Evolutionary conservation across 768 basidiomycete genomes (phyloP).

Genomic region (Termitomyces sp.): DNA sequence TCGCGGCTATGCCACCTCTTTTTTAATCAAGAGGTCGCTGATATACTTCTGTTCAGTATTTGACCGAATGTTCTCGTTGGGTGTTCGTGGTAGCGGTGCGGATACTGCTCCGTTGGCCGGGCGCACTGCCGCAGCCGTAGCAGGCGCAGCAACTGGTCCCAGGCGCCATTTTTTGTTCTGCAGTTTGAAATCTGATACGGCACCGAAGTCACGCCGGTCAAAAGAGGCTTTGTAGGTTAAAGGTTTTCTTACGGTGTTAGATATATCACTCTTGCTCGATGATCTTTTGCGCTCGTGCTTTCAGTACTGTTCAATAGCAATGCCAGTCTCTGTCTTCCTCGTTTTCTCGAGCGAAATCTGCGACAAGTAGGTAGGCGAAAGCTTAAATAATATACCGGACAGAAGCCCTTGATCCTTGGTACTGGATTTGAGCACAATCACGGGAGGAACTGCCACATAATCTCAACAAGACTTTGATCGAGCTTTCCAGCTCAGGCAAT

Average conservation of each 20-base stretch:
- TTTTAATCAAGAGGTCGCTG: not conserved
- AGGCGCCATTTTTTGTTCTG: slow-evolving; percentile 85
- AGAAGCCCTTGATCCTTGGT: too few species aligned
- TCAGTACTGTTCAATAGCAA: not conserved
- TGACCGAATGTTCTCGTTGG: slow-evolving; percentile 86
- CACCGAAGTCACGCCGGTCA: slow-evolving; percentile 30
- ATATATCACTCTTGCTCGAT: not conserved
- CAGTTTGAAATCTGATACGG: slow-evolving; percentile 60
- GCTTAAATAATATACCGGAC: too few species aligned
- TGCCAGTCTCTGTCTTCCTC: too few species aligned
- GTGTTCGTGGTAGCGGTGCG: slow-evolving; percentile 72
- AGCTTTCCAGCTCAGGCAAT: too few species aligned
- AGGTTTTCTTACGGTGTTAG: not conserved
- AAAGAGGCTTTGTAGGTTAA: slow-evolving; percentile 15
- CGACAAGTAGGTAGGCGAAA: too few species aligned
- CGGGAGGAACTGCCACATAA: too few species aligned
- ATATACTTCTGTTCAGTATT: slow-evolving; percentile 53
- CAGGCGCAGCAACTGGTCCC: slow-evolving; percentile 63
- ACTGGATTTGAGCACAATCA: too few species aligned
- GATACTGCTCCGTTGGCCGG: slow-evolving; percentile 59
- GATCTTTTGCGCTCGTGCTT: not conserved
- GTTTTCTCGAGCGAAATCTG: too few species aligned
- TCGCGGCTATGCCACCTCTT: not conserved
- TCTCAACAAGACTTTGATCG: too few species aligned
- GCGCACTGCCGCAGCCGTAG: slow-evolving; percentile 62